Evolutionary conservation across 495 filamentous ascomycete genomes (phyloP), one percentile per base, ranked within the genome.

Genomic region (Penicillium steckii): DNA sequence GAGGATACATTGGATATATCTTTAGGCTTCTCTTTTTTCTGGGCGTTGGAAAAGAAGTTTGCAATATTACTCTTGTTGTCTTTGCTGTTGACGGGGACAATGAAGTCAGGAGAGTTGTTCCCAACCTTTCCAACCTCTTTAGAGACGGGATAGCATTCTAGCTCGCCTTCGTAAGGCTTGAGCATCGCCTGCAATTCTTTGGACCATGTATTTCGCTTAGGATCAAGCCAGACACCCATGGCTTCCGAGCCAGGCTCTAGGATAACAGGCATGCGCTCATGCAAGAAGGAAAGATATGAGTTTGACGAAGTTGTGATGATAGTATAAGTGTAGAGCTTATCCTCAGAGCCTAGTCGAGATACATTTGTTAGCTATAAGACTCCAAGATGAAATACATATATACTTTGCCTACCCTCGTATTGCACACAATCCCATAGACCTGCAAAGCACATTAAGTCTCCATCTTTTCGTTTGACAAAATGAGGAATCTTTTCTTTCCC

Each of bases 251-350:
- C 85, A 24, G 87, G 81, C 1, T 96, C 88, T 4, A 98, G 60
- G 15, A 98, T 91, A 0, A 94, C 94, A 0, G 94, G 94, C 94
- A 98, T 98, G 15, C 94, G 82, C 49, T 95, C 88, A 56, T 98
- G 94, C 22, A 98, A 69, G 56, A 95, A 97, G 17, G 76, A 80
- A 18, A 97, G 66, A 60, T 91, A 87, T 30, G 83, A 72, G 48
- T 89, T 93, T 15, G 89, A 86, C 21, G 85, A 76, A 3, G 93
- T 97, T 3, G 94, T 98, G 59, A 97, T 91, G 57, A 98, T 79
- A 1, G 94, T 91, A 65, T 94, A 98, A 0, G 88, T 91, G 60
- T 90, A 96, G 7, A 83, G 68, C 63, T 84, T 85, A 51, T 88
- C 84, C 8, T 86, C 78, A 2, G 78, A 71, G 13, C 72, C 80